These are phyloP conservation scores for Cladosporium sp. DNA, from an alignment of 2,329 filamentous ascomycete species.

Conservation along the genomic window DNA sequence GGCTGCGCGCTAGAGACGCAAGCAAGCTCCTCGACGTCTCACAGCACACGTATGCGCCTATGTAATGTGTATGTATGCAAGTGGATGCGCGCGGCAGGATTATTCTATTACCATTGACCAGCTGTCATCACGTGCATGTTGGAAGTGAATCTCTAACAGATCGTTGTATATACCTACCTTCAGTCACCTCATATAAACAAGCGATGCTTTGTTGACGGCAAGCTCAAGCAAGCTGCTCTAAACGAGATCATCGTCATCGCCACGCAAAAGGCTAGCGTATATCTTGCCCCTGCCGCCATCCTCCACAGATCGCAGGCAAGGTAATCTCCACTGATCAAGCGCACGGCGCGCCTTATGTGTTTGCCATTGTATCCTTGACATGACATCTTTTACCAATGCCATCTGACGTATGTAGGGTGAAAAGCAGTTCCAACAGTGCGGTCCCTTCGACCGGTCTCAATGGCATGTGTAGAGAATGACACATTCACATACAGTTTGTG, in stretches of 20 bases:
- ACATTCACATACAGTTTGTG: not conserved
- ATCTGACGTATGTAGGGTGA: not conserved
- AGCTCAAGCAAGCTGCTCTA: too few relatives aligned
- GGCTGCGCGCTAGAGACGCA: not conserved
- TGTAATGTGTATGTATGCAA: not conserved
- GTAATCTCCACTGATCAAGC: not conserved
- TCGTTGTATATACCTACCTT: too few relatives aligned
- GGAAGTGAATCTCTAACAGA: too few relatives aligned
- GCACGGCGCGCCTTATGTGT: not conserved
- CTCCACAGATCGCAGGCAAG: not conserved
- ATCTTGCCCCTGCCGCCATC: not conserved
- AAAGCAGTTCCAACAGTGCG: too few relatives aligned
- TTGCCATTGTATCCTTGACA: not conserved
- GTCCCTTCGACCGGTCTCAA: not conserved
- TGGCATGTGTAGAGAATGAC: not conserved
- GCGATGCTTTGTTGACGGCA: not conserved
- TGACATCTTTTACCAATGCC: too few relatives aligned
- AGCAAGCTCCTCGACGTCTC: not conserved
- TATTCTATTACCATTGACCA: too few relatives aligned
- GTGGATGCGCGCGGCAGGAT: too few relatives aligned
- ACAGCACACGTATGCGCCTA: not conserved
- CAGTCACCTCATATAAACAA: too few relatives aligned
- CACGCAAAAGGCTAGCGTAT: not conserved
- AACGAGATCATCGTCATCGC: not conserved
- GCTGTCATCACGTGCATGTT: too few relatives aligned